Evolutionary conservation across 805 yeast species (phyloP).

Genomic region (Metschnikowia similis): DNA sequence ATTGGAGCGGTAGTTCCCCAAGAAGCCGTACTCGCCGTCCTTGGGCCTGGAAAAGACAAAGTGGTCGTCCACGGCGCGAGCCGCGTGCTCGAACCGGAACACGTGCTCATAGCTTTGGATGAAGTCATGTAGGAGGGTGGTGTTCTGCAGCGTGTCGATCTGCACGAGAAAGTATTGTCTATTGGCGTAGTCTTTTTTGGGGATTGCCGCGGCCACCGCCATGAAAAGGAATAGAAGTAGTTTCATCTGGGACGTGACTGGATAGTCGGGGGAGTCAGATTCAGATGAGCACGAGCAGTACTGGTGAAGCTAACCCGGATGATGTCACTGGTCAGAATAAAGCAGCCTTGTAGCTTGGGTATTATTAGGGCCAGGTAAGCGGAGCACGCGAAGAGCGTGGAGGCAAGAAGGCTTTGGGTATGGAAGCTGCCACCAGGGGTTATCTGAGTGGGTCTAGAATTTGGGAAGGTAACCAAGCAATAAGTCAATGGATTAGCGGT

Average conservation of each 20-base stretch:
- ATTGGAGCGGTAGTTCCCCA: conserved; percentile 36
- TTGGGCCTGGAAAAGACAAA: conserved; percentile 61
- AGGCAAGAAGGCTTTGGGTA: too few species aligned
- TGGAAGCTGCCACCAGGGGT: too few species aligned
- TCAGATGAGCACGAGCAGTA: too few species aligned
- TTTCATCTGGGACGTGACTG: conserved; percentile 4
- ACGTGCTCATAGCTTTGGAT: conserved; percentile 31
- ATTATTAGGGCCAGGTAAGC: too few species aligned
- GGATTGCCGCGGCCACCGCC: conserved; percentile 9
- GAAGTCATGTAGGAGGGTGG: conserved; percentile 32
- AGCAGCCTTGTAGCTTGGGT: too few species aligned
- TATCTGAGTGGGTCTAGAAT: too few species aligned
- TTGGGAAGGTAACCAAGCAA: too few species aligned
- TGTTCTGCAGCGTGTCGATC: conserved; percentile 28
- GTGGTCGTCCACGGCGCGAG: conserved; percentile 57
- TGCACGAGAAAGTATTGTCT: conserved; percentile 65
- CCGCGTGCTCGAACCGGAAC: conserved; percentile 56
- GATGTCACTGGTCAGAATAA: too few species aligned
- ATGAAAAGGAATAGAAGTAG: conserved; percentile 7
- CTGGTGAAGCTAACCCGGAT: too few species aligned
- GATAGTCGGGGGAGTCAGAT: too few species aligned
- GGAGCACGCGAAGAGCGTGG: too few species aligned
- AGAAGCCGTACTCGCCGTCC: conserved; percentile 24
- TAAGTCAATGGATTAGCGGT: too few species aligned
- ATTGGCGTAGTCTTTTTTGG: conserved; percentile 42